Evolutionary conservation across 805 yeast species (phyloP), one percentile per base, ranked within the genome.

Genomic region (Wickerhamomyces mucosus): DNA sequence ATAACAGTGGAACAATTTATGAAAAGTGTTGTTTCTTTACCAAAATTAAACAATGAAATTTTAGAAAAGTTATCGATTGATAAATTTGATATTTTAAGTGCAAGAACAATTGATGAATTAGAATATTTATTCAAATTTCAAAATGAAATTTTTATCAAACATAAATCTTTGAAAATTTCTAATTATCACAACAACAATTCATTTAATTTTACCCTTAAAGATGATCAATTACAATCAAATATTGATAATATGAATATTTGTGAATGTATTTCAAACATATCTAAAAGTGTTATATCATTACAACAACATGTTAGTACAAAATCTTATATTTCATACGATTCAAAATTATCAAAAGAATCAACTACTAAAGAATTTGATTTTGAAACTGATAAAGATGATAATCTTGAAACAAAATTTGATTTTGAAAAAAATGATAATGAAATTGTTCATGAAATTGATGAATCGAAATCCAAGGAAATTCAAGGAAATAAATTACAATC

Each of bases 81-180:
- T 1, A 67, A 74, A 41, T 64, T 74, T 36, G 89, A 80, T 52
- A 58, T 77, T 7, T 53, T 81, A 35, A 74, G 84, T 51, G 84
- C 84, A 3, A 61, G 85, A 47, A 74, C 81, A 3, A 66, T 78
- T 18, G 79, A 75, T 41, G 88, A 81, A 48, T 67, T 78, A 28
- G 80, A 76, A 44, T 66, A 55, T 38, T 53, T 75, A 28, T 59
- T 73, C 5, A 46, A 72, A 9, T 61, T 63, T 43, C 74, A 70
- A 43, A 58, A 61, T 37, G 51, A 55, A n/a, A 38, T 61, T 6
- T 24, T 58, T 21, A 36, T 36, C n/a, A 50, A 51, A 30, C 43
- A 50, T 26, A 43, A 41, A 14, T 34, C 37, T 7, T 29, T 36
- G 15, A 31, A 28, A 4, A n/a, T n/a, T n/a, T 39, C 36, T 0